Base-by-base conservation (phyloP, 2,329 filamentous ascomycete species). In the Cladosporium austrohemisphaericum region DNA sequence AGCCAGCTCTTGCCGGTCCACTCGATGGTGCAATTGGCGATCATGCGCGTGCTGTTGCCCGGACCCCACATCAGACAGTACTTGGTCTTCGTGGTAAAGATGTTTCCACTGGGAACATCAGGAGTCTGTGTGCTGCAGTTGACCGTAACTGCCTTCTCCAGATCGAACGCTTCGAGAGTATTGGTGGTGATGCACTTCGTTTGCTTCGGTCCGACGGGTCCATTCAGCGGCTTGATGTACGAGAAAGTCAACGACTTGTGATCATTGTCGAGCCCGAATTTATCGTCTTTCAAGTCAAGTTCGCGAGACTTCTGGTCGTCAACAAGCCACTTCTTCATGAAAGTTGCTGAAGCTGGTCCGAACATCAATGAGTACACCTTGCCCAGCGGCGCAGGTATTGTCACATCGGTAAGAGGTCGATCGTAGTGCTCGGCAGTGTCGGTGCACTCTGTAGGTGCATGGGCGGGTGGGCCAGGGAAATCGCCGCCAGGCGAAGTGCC, bases 1-100 rank as follows among this genome's bases (percentile, higher is more conserved):
- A 98, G 73, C 93, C 93, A 98, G 73, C 91, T 96, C 76, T 97
- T 98, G 60, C 91, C 91, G 3, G 85, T 85, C 94, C 94, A 98
- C 64, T 98, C 94, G 35, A 96, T 87, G 2, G 83, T 85, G 66
- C 89, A 96, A 57, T 85, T 96, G 71, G 92, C 85, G 54, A 93
- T 82, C 23, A 98, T 72, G 22, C 90, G 80, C 1, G 94, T 98
- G 31, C 82, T 75, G 61, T 95, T 95, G 54, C 84, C 85, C 43
- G 93, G 83, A 3, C 84, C 90, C 93, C 93, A 98, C 44, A 88
- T 88, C 18, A 98, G 76, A 63, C 94, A 95, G 64, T 97, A 98
- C 59, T 86, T 88, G 3, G 93, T 98, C 70, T 96, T 97, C 37
- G 88, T 86, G 29, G 81, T 80, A 64, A 98, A 98, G 3, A 95